Conservation (phyloP, 2,329 filamentous ascomycete species). For the Fusarium subtropicale region DNA sequence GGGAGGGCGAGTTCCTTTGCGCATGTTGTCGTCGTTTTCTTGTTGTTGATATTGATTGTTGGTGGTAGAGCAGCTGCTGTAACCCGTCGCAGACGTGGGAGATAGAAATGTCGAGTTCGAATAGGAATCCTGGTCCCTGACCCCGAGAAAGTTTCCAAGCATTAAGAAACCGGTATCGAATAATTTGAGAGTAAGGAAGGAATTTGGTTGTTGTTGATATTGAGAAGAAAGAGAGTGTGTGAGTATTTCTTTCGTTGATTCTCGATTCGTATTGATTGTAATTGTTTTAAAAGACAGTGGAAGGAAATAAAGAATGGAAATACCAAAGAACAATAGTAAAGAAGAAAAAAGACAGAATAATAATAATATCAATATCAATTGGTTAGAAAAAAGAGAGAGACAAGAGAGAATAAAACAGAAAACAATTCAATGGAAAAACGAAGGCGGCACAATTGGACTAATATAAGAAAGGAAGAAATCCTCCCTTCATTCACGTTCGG, state of each 20-base stretch:
- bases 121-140: conserved; percentile 32
- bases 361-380: neutral
- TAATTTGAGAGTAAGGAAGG: neutral
- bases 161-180: conserved; percentile 31
- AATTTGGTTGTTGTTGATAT: neutral
- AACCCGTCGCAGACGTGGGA: conserved; percentile 29
- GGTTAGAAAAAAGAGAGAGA: neutral
- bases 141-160: conserved; percentile 30
- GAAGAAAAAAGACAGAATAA: conserved; percentile 1
- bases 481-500: neutral
- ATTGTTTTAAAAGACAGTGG: conserved; percentile 5
- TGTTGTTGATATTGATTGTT: neutral
- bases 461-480: neutral
- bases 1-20: conserved; percentile 48
- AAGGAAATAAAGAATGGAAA: conserved; percentile 23
- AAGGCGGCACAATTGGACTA: neutral
- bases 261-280: conserved; percentile 14
- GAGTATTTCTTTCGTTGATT: conserved; percentile 5
- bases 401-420: neutral
- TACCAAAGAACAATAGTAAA: neutral
- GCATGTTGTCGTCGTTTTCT: conserved; percentile 43
- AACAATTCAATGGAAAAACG: conserved; percentile 1
- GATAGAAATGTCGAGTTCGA: conserved; percentile 12
- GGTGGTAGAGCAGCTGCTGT: conserved; percentile 21
- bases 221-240: neutral